phyloP scores from a whole-genome alignment of 2,329 filamentous ascomycete species.

The Phyllosticta citrichinensis region DNA sequence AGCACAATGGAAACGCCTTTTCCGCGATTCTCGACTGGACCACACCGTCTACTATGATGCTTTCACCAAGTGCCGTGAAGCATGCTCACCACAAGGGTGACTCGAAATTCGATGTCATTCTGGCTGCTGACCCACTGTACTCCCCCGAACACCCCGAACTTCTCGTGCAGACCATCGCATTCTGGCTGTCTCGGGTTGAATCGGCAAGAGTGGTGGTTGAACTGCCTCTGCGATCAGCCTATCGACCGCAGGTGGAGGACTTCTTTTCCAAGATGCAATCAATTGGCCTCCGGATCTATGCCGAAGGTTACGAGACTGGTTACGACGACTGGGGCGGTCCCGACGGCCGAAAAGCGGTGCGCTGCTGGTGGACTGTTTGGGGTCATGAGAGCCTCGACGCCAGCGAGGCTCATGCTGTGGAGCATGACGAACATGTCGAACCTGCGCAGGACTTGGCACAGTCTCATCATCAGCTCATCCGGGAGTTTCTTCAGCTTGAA shows the following conservation, averaged over 20 bases:
- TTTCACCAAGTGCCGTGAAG: not conserved
- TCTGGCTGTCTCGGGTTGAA: constrained; percentile 50
- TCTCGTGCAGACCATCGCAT: constrained; percentile 58
- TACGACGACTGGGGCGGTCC: constrained; percentile 64
- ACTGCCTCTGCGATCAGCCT: constrained; percentile 66
- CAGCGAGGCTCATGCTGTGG: not conserved
- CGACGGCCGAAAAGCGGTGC: constrained; percentile 38
- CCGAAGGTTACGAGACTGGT: constrained; percentile 54
- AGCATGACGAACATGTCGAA: constrained; percentile 1
- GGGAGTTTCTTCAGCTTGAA: constrained; percentile 1
- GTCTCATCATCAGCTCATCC: constrained; percentile 2
- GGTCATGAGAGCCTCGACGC: constrained; percentile 19
- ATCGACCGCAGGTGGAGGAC: constrained; percentile 52
- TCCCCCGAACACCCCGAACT: constrained; percentile 70
- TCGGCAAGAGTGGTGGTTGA: constrained; percentile 65
- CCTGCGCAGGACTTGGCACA: not conserved
- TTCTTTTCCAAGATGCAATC: constrained; percentile 53
- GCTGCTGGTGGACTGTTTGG: constrained; percentile 63
- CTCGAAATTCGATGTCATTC: constrained; percentile 47
- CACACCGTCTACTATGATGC: constrained; percentile 33
- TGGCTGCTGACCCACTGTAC: constrained; percentile 82
- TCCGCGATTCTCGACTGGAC: constrained; percentile 67
- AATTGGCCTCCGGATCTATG: constrained; percentile 43
- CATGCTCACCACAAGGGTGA: constrained; percentile 1
- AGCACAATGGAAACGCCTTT: constrained; percentile 46